phyloP scores from a whole-genome alignment of 2,329 filamentous ascomycete genomes.

The Scolecobasidium constrictum region DNA sequence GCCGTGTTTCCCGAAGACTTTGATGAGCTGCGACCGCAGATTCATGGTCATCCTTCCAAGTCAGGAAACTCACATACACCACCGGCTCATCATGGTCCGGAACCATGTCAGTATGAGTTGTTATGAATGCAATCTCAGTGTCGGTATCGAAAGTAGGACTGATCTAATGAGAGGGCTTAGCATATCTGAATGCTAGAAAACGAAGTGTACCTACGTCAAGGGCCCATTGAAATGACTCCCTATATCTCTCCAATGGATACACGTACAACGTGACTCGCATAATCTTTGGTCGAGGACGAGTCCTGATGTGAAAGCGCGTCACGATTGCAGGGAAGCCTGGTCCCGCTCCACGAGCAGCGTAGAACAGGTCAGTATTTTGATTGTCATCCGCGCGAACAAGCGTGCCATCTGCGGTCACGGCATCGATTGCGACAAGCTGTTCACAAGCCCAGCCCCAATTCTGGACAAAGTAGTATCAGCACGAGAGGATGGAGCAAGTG shows the following conservation, averaged over 20 bases:
- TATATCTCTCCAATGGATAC: not conserved
- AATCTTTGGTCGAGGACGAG: constrained; percentile 13
- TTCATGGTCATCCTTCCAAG: too few relatives aligned
- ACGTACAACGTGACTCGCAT: not conserved
- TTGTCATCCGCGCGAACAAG: constrained; percentile 7
- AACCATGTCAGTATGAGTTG: constrained; percentile 31
- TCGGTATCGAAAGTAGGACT: constrained; percentile 23
- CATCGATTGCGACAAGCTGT: not conserved
- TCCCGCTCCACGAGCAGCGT: constrained; percentile 39
- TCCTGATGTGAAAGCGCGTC: constrained; percentile 38
- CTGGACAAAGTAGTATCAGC: not conserved
- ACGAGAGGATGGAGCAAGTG: too few relatives aligned
- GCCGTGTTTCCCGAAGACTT: not conserved
- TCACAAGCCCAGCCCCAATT: not conserved
- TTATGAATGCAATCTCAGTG: constrained; percentile 33
- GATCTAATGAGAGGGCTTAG: constrained; percentile 11
- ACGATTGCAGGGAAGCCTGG: constrained; percentile 43
- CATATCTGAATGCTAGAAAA: not conserved
- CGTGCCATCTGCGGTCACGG: not conserved
- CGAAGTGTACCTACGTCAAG: not conserved
- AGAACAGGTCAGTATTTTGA: constrained; percentile 37
- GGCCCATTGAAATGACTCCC: constrained; percentile 19
- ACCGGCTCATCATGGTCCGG: too few relatives aligned
- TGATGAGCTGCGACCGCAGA: too few relatives aligned
- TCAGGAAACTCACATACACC: too few relatives aligned